These are phyloP conservation scores for Effrenium voratum DNA, from an alignment of 73 alveolate genomes.

Conservation along the genomic window DNA sequence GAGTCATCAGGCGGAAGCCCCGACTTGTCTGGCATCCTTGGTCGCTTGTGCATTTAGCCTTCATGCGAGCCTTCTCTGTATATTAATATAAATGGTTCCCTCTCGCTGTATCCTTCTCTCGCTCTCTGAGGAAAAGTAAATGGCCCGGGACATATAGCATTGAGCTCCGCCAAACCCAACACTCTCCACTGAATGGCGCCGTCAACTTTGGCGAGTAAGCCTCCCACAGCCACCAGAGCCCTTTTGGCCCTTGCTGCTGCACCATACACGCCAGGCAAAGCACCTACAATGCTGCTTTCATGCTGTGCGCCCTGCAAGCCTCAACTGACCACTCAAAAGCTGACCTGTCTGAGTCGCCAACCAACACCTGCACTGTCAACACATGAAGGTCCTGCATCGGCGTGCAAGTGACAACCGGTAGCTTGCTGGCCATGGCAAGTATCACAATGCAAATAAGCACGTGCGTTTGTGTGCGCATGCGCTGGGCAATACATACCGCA, in stretches of 20 bases:
- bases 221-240: constrained; percentile 46
- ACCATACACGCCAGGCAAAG: constrained; percentile 36
- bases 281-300: not conserved
- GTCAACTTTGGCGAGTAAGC: not conserved
- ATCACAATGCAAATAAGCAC: not conserved
- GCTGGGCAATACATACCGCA: not conserved
- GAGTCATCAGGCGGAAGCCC: too few relatives aligned
- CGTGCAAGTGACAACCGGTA: not conserved
- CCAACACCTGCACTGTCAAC: not conserved
- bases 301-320: not conserved
- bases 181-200: not conserved
- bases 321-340: not conserved
- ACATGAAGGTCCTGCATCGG: constrained; percentile 55
- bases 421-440: not conserved
- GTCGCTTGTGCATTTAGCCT: not conserved
- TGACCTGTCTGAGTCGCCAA: not conserved
- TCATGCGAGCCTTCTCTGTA: not conserved
- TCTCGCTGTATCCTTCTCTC: not conserved
- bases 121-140: not conserved
- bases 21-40: too few relatives aligned
- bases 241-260: constrained; percentile 31
- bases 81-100: not conserved
- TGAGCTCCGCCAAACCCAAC: not conserved
- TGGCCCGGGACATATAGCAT: not conserved
- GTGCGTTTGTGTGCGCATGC: not conserved